Evolutionary conservation across 2,329 filamentous ascomycete species (phyloP).

Genomic region (Botrytis elliptica): DNA sequence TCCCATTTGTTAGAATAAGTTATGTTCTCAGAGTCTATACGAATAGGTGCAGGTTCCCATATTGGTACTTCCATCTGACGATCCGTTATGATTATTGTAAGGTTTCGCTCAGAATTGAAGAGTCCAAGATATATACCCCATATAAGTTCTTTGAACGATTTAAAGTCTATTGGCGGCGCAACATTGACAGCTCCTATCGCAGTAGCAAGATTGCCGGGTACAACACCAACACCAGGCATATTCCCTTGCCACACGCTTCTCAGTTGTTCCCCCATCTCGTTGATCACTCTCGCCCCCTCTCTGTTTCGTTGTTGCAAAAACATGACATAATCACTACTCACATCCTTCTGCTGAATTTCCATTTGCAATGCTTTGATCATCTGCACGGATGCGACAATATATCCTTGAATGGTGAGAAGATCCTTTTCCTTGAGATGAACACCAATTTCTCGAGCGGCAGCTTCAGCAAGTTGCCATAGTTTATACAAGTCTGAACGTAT

Average conservation of each 20-base stretch:
- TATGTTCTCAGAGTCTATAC: conserved; percentile 11
- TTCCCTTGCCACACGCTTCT: conserved; percentile 5
- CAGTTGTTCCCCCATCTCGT: conserved; percentile 14
- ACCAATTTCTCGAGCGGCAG: conserved; percentile 12
- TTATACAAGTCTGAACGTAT: conserved; percentile 10
- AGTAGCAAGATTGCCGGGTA: not conserved
- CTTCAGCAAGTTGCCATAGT: conserved; percentile 9
- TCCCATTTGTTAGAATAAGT: conserved; percentile 11
- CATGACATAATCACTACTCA: conserved; percentile 21
- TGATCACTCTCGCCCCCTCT: conserved; percentile 12
- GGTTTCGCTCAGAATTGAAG: conserved; percentile 16
- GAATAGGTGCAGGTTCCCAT: conserved; percentile 4
- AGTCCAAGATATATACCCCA: conserved; percentile 18
- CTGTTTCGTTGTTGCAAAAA: conserved; percentile 19
- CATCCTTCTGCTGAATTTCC: conserved; percentile 13
- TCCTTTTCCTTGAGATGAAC: conserved; percentile 1
- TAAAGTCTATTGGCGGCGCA: conserved; percentile 8
- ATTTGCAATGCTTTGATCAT: conserved; percentile 6
- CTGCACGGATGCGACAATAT: conserved; percentile 7
- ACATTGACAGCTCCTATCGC: not conserved
- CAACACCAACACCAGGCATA: not conserved
- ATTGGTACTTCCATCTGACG: not conserved
- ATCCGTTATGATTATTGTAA: conserved; percentile 13
- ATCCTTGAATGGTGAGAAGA: conserved; percentile 4
- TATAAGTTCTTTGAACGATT: conserved; percentile 10